A percentile compares a stretch with the other conserved stretches of the same genome.
Conservation (phyloP, 352 stramenopile species). For the Pythium insidiosum region DNA sequence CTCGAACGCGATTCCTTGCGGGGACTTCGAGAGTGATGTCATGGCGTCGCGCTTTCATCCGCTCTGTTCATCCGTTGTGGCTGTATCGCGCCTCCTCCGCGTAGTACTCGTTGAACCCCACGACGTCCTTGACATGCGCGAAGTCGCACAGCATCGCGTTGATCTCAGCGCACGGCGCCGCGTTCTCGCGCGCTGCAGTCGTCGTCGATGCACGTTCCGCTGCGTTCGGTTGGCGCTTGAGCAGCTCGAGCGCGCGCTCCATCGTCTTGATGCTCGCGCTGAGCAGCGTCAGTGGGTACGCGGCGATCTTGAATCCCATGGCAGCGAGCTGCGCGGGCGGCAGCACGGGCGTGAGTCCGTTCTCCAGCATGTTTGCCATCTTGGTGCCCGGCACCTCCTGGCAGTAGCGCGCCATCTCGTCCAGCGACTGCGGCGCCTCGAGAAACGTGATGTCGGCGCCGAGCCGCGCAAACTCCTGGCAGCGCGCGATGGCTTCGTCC, state of each 20-base stretch:
- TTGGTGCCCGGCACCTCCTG: constrained; percentile 85
- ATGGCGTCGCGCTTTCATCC: too few species aligned
- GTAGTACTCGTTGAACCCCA: constrained; percentile 92
- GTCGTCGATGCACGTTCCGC: background rate
- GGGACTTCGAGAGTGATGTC: too few species aligned
- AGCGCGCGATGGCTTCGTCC: constrained; percentile 90
- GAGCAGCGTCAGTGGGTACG: constrained; percentile 92
- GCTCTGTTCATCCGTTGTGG: too few species aligned
- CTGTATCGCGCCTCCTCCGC: constrained; percentile 69
- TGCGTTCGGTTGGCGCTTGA: constrained; percentile 44
- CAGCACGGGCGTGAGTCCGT: constrained; percentile 90
- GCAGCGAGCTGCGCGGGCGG: constrained; percentile 73
- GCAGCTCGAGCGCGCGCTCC: constrained; percentile 77
- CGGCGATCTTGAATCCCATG: constrained; percentile 92
- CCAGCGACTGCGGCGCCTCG: constrained; percentile 84
- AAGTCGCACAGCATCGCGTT: constrained; percentile 88
- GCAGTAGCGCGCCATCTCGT: constrained; percentile 92
- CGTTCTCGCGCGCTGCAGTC: constrained; percentile 8
- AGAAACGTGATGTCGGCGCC: constrained; percentile 95
- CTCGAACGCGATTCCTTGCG: too few species aligned
- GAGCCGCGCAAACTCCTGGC: constrained; percentile 85
- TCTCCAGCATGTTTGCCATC: constrained; percentile 94
- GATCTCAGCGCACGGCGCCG: constrained; percentile 33
- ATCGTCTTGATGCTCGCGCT: constrained; percentile 92
- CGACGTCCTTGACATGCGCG: constrained; percentile 87